phyloP scores from a whole-genome alignment of 306 rosid species.

The Quercus aquifolioides region DNA sequence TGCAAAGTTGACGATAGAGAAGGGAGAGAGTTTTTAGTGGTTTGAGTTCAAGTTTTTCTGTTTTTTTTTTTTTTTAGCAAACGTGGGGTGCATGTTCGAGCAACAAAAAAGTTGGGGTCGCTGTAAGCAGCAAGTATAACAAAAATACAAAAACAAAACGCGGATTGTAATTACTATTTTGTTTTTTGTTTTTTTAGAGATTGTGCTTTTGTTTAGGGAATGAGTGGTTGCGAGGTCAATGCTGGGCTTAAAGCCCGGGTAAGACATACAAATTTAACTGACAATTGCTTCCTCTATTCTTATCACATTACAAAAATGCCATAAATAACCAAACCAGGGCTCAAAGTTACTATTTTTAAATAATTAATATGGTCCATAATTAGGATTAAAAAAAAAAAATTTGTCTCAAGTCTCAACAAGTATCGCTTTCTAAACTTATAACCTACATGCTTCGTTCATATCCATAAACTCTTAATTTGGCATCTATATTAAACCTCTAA shows the following conservation, averaged over 20 bases:
- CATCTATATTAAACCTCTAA: no score
- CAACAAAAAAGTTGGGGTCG: slow-evolving; percentile 19
- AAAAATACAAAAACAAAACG: neutral
- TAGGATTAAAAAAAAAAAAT: no score
- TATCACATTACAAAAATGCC: neutral
- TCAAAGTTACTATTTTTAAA: no score
- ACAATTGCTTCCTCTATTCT: neutral
- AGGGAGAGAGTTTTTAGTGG: neutral
- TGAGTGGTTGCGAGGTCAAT: slow-evolving; percentile 40
- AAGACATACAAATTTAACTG: slow-evolving; percentile 28
- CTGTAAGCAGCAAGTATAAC: neutral
- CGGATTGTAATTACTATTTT: neutral
- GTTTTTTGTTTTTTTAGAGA: neutral
- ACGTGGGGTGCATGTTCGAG: slow-evolving; percentile 35
- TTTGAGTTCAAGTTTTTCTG: neutral
- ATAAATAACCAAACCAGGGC: neutral
- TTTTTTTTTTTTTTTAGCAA: neutral
- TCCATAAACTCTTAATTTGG: no score
- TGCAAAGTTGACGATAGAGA: neutral
- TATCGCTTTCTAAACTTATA: no score
- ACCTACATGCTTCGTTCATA: no score
- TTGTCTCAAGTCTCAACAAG: no score
- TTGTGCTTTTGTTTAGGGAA: slow-evolving; percentile 24
- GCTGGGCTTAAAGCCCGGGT: slow-evolving; percentile 20
- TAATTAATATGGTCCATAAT: no score